Evolutionary conservation across 2,329 filamentous ascomycete species (phyloP), one percentile per base, ranked within the genome.

Genomic region (Cercospora zeae-maydis): DNA sequence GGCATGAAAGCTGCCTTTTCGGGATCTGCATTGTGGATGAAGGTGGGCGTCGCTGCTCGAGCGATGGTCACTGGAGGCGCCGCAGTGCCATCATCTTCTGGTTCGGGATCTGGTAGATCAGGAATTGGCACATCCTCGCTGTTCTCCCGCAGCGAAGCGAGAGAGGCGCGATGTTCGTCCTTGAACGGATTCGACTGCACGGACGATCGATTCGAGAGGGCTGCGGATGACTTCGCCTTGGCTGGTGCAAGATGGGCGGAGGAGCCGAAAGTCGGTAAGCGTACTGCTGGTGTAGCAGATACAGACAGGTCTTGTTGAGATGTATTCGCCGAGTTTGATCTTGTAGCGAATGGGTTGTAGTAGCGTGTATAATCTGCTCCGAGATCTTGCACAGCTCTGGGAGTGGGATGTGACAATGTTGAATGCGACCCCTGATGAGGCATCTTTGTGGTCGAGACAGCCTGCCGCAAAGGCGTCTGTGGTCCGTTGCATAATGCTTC

Each of bases 351-450:
- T 33, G 75, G 75, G 55, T 76, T 76, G 67, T 71, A 76, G 67
- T 76, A 77, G 52, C 75, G 71, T 61, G 71, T 74, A 64, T 75
- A 77, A 63, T 76, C 75, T 4, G 72, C 68, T 9, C 75, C 74
- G 5, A 77, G 66, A 57, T 77, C 75, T 30, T 71, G 69, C n/a
- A 77, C 70, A 9, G 74, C 71, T 51, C 69, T 67, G 16, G 75
- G 75, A 11, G 73, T 73, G 13, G 65, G 63, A 31, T 69, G 61
- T n/a, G 63, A 64, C 36, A 75, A 63, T 61, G 71, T 75, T 5
- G 70, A 58, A 3, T 64, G 66, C 2, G 73, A 74, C 30, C 68
- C 66, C 42, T 66, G 67, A 4, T 70, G 68, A 11, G 69, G 61
- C 51, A 70, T 63, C n/a, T 67, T 66, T 14, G 66, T 63, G 8